Evolutionary conservation across 805 yeast genomes (phyloP).

Genomic region (Yarrowia alimentaria): DNA sequence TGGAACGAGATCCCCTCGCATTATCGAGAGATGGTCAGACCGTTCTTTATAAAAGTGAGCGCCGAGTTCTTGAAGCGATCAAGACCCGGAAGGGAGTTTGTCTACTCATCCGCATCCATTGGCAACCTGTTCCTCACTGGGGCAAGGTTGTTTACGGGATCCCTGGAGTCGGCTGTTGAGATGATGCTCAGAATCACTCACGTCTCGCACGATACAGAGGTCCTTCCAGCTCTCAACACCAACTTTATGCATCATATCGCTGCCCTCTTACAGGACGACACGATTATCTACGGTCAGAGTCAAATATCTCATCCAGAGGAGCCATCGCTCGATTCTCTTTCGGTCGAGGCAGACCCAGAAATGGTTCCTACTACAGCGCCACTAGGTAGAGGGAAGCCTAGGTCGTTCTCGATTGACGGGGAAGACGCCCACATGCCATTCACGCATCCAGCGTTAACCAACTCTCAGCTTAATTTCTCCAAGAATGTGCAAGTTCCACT

Average conservation of each 20-base stretch:
- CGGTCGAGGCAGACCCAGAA: constrained; percentile 9
- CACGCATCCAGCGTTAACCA: constrained; percentile 72
- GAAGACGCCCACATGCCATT: constrained; percentile 68
- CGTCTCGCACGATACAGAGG: constrained; percentile 52
- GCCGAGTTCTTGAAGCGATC: constrained; percentile 70
- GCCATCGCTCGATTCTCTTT: neutral
- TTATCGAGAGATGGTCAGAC: constrained; percentile 65
- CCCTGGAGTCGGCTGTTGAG: constrained; percentile 81
- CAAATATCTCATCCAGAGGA: constrained; percentile 81
- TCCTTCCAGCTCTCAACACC: constrained; percentile 80
- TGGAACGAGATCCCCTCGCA: constrained; percentile 65
- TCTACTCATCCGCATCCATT: constrained; percentile 73
- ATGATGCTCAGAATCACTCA: constrained; percentile 63
- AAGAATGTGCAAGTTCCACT: constrained; percentile 52
- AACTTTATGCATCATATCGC: constrained; percentile 84
- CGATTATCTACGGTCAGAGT: constrained; percentile 81
- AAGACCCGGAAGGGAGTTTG: constrained; percentile 58
- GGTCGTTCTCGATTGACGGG: constrained; percentile 36
- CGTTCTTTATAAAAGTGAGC: constrained; percentile 76
- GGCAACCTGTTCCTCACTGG: constrained; percentile 87
- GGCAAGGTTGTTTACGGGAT: constrained; percentile 75
- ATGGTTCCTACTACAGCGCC: constrained; percentile 9
- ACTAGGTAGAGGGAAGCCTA: neutral
- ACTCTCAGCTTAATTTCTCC: constrained; percentile 71
- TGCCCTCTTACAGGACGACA: constrained; percentile 67